These are phyloP conservation scores for Cytospora schulzeri DNA, from an alignment of 2,329 filamentous ascomycete species.

Conservation along the genomic window DNA sequence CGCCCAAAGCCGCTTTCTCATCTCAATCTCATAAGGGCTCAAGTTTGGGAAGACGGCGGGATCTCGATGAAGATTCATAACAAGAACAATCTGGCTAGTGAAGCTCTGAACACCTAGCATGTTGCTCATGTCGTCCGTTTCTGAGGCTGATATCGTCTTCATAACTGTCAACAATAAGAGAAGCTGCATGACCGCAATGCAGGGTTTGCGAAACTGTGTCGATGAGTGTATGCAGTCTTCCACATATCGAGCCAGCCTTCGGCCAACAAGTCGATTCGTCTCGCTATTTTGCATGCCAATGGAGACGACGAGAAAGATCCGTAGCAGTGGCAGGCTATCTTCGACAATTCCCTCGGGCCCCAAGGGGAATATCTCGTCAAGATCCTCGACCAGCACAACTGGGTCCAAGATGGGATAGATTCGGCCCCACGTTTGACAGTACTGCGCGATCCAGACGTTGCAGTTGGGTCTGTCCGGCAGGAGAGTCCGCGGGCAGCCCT, in stretches of 20 bases:
- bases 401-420: slow-evolving; percentile 29
- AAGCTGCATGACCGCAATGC: slow-evolving; percentile 27
- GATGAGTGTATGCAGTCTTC: slow-evolving; percentile 25
- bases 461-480: slow-evolving; percentile 27
- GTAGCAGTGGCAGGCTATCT: slow-evolving; percentile 22
- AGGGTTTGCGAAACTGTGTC: slow-evolving; percentile 28
- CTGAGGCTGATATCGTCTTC: slow-evolving; percentile 29
- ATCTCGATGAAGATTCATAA: slow-evolving; percentile 32
- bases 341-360: slow-evolving; percentile 12
- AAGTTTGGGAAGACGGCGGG: slow-evolving; percentile 27
- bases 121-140: slow-evolving; percentile 29
- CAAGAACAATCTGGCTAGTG: slow-evolving; percentile 26
- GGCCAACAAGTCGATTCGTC: slow-evolving; percentile 21
- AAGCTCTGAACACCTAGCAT: slow-evolving; percentile 26
- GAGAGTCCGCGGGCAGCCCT: neutral
- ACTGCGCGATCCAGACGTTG: slow-evolving; percentile 23
- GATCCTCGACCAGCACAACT: slow-evolving; percentile 13
- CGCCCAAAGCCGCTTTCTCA: slow-evolving; percentile 30
- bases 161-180: slow-evolving; percentile 24
- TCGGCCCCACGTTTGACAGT: slow-evolving; percentile 24
- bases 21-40: slow-evolving; percentile 29
- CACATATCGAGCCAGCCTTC: slow-evolving; percentile 25
- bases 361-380: slow-evolving; percentile 18
- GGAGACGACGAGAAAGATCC: slow-evolving; percentile 23
- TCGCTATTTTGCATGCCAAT: slow-evolving; percentile 29